Base-by-base conservation (phyloP, 805 yeast species). In the Candida sonorensis region DNA sequence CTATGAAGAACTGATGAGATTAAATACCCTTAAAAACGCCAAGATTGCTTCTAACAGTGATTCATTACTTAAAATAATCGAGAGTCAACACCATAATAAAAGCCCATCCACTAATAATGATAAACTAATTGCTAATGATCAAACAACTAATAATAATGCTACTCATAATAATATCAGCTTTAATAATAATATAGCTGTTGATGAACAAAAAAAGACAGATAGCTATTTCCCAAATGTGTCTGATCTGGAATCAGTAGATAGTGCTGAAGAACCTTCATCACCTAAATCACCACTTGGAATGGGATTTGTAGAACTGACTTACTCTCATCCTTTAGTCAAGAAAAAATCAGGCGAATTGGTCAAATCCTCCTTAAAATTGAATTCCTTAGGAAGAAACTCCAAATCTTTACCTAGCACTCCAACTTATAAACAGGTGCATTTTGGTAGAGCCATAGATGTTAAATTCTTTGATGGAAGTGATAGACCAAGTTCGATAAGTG, bases 291-390 rank as follows among this genome's bases (percentile, higher is more conserved):
- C 30, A 4, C 22, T 10, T 10, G n/a, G 20, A 18, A 18, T 9
- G 9, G 9, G 8, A 13, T 24, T 2, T 41, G 39, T 5, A 18
- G 26, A 11, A 25, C 34, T 10, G 20, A 23, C 23, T n/a, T 22
- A 8, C 35, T 21, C n/a, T 20, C 50, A 10, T 34, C 63, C 65
- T 4, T 57, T 83, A 33, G 72, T 85, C 4, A 75, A 94, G 30
- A 88, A 87, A 55, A 87, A 87, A 55, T 75, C 86, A 1, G 96
- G 95, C n/a, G 95, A 86, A 51, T 61, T 82, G 27, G 81, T 85
- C 27, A 83, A 83, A 50, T 75, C 88, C 2, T 78, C 84, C 10
- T 63, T 85, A 35, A 81, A 79, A 48, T 66, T 67, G 23, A 50
- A 53, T 27, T 20, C 42, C 12, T 35, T 53, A 9, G 44, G 47